Conservation (phyloP, 1,284 basidiomycete species). For the Pholiota adiposa region DNA sequence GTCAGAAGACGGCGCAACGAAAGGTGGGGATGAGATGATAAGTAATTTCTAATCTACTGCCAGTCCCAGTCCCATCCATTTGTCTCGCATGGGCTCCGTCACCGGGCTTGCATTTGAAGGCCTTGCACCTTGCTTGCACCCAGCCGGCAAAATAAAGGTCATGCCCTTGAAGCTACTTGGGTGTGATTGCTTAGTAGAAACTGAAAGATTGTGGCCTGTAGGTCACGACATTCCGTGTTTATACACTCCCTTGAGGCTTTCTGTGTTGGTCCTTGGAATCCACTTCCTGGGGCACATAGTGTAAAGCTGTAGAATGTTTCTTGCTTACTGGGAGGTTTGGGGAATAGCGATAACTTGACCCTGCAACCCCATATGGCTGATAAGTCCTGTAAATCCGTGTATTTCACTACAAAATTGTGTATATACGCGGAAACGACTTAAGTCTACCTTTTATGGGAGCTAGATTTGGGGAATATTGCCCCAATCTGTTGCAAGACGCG, state of each 20-base stretch:
- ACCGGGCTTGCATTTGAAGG: constrained; percentile 20
- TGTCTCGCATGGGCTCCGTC: no score
- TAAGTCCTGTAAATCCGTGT: background rate
- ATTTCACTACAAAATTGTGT: background rate
- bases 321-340: background rate
- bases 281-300: background rate
- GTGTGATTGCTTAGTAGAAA: constrained; percentile 30
- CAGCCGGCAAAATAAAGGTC: constrained; percentile 34
- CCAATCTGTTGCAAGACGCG: background rate
- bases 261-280: background rate
- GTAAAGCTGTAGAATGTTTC: background rate
- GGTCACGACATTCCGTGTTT: no score
- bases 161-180: constrained; percentile 41
- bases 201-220: constrained; percentile 41
- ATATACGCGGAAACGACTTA: background rate
- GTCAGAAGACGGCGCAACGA: no score
- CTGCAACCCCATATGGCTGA: background rate
- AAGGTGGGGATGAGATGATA: no score
- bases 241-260: no score
- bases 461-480: background rate
- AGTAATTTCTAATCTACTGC: no score
- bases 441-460: background rate
- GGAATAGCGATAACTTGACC: background rate
- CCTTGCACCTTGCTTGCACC: constrained; percentile 23
- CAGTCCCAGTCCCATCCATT: no score